Base-by-base conservation (phyloP, 2,329 filamentous ascomycete species). In the Nemania diffusa region DNA sequence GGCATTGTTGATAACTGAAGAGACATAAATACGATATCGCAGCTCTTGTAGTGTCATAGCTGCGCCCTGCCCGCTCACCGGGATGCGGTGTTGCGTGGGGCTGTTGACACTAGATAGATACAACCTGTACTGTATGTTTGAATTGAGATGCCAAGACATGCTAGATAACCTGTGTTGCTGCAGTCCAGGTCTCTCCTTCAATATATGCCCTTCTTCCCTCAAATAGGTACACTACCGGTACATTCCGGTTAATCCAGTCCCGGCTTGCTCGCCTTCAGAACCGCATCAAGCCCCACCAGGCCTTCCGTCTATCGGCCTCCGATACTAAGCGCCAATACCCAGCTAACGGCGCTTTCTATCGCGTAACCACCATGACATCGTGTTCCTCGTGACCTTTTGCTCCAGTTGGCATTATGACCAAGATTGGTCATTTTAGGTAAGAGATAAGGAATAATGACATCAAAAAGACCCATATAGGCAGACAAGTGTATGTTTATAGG, bases 241-340 rank as follows among this genome's bases (percentile, higher is more conserved):
- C 57, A 56, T 27, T 56, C 24, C 56, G 40, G 51, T 32, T 20
- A 20, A 51, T 66, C 44, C 52, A 37, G 58, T 58, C 48, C 59
- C 53, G 64, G 52, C 13, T 51, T 4, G 17, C 22, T 58, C 40
- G 15, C 53, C 58, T 37, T 51, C 37, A 42, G 26, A 22, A 55
- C 64, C 37, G 58, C 59, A 48, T 37, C 48, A 11, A 40, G 46
- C 37, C 50, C 55, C 46, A 50, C 55, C 40, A 46, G 13, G 15
- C 7, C 26, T 53, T 48, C 55, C 62, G 62, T 37, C 62, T 34
- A 53, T 57, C 34, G 13, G 57, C 55, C 51, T 60, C 67, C 68
- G 68, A 65, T 20, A 57, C 32, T 69, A 69, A 65, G 62, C 68
- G 68, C 17, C 27, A 56, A 13, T 68, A 68, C 34, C 64, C 67